Evolutionary conservation across 148 eudicot species (phyloP).

Genomic region (Talinum fruticosum): DNA sequence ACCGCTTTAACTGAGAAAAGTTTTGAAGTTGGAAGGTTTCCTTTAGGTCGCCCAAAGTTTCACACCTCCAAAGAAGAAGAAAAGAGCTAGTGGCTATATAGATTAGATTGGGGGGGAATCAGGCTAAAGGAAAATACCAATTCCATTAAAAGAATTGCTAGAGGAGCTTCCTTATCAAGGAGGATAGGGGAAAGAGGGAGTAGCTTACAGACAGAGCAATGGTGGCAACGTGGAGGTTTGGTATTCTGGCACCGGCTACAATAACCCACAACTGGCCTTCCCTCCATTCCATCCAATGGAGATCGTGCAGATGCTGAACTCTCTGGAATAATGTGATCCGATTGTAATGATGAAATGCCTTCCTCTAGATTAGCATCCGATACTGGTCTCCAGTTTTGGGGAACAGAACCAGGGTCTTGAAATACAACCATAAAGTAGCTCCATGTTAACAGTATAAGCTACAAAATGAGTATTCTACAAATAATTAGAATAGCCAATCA

Average conservation of each 20-base stretch:
- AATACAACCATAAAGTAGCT: slow-evolving; percentile 84
- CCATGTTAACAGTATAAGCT: slow-evolving; percentile 83
- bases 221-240: slow-evolving; percentile 96
- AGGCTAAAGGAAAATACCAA: background rate
- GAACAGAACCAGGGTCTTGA: slow-evolving; percentile 88
- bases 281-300: slow-evolving; percentile 45
- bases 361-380: slow-evolving; percentile 52
- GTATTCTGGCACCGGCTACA: slow-evolving; percentile 68
- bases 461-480: slow-evolving; percentile 37
- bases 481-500: slow-evolving; percentile 24
- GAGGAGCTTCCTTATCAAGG: background rate
- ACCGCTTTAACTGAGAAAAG: no score
- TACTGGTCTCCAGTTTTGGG: slow-evolving; percentile 70
- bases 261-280: slow-evolving; percentile 42
- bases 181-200: background rate
- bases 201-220: slow-evolving; percentile 89
- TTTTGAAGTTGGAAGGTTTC: no score
- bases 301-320: slow-evolving; percentile 36
- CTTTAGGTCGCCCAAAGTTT: no score
- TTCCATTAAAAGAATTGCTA: background rate
- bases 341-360: slow-evolving; percentile 37
- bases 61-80: background rate
- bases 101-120: background rate
- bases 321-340: slow-evolving; percentile 35
- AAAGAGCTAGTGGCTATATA: background rate